These are phyloP conservation scores for Cutaneotrichosporon spelunceum DNA, from an alignment of 1,284 basidiomycete genomes.

Conservation along the genomic window DNA sequence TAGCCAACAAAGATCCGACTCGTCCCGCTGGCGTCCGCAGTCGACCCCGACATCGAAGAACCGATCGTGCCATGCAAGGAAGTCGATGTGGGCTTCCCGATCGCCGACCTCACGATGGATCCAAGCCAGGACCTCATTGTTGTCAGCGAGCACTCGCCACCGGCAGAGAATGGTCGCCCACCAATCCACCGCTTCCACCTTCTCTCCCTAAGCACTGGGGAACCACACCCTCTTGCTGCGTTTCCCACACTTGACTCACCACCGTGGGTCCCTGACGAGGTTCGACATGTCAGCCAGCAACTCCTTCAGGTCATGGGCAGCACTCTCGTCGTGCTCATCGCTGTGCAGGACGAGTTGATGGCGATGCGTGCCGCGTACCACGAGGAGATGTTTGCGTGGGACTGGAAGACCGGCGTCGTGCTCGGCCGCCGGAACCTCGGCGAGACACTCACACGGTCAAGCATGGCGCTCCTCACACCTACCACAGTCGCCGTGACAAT, in stretches of 20 bases:
- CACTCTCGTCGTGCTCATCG: slow-evolving; percentile 44
- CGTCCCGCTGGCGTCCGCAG: slow-evolving; percentile 42
- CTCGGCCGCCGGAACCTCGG: slow-evolving; percentile 25
- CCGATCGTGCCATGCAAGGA: slow-evolving; percentile 29
- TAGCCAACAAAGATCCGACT: slow-evolving; percentile 41
- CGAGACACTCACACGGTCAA: slow-evolving; percentile 8
- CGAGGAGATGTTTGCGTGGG: slow-evolving; percentile 49
- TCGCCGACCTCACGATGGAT: slow-evolving; percentile 52
- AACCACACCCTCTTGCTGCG: slow-evolving; percentile 45
- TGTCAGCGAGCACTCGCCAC: slow-evolving; percentile 33
- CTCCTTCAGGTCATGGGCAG: slow-evolving; percentile 49
- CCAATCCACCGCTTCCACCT: slow-evolving; percentile 47
- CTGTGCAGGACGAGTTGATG: slow-evolving; percentile 26
- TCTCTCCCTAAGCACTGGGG: slow-evolving; percentile 41
- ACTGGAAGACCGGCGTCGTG: slow-evolving; percentile 50
- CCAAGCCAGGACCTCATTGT: slow-evolving; percentile 51
- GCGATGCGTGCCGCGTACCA: slow-evolving; percentile 23
- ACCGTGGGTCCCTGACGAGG: slow-evolving; percentile 23
- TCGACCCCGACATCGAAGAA: slow-evolving; percentile 37
- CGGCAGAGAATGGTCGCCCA: not conserved
- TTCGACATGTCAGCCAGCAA: slow-evolving; percentile 35
- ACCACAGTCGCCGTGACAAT: slow-evolving; percentile 19
- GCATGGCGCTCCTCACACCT: slow-evolving; percentile 19
- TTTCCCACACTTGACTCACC: slow-evolving; percentile 41
- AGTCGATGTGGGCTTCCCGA: slow-evolving; percentile 33